A percentile compares a stretch with the other conserved stretches of the same genome.
Conservation (phyloP, 352 stramenopile species). For the Globisporangium nunn region DNA sequence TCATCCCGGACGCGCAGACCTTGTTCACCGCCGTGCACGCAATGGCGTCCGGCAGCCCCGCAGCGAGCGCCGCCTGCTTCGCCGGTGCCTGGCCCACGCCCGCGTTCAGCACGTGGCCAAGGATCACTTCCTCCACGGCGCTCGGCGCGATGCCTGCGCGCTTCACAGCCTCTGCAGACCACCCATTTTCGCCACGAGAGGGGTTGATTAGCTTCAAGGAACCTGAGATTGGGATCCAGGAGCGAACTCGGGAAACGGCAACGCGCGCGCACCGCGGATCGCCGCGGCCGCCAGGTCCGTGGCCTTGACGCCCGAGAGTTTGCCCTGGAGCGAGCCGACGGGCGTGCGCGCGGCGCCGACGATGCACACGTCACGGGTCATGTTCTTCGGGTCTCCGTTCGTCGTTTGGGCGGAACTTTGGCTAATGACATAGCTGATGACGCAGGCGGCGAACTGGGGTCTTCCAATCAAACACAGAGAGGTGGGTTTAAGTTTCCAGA, state of each 20-base stretch:
- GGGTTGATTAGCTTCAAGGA: too few relatives aligned
- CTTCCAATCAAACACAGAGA: too few relatives aligned
- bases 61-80: conserved; percentile 82
- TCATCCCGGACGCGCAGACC: conserved; percentile 94
- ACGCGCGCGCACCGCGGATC: conserved; percentile 46
- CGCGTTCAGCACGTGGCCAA: conserved; percentile 93
- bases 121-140: conserved; percentile 90
- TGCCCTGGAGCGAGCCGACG: conserved; percentile 89
- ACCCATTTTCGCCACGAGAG: too few relatives aligned
- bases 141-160: conserved; percentile 34
- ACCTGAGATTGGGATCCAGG: background rate
- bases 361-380: conserved; percentile 82
- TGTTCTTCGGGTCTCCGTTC: background rate
- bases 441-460: too few relatives aligned
- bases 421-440: background rate
- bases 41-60: conserved; percentile 65
- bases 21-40: conserved; percentile 98
- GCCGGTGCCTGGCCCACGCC: conserved; percentile 93
- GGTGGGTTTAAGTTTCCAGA: too few relatives aligned
- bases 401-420: too few relatives aligned
- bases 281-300: conserved; percentile 86
- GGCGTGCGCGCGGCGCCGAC: conserved; percentile 92
- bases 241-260: background rate
- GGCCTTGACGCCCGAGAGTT: conserved; percentile 75
- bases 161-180: conserved; percentile 26